Evolutionary conservation across 202 grass and related monocot species (phyloP), one percentile per base, ranked within the genome.

Genomic region (Alloteropsis angusta): DNA sequence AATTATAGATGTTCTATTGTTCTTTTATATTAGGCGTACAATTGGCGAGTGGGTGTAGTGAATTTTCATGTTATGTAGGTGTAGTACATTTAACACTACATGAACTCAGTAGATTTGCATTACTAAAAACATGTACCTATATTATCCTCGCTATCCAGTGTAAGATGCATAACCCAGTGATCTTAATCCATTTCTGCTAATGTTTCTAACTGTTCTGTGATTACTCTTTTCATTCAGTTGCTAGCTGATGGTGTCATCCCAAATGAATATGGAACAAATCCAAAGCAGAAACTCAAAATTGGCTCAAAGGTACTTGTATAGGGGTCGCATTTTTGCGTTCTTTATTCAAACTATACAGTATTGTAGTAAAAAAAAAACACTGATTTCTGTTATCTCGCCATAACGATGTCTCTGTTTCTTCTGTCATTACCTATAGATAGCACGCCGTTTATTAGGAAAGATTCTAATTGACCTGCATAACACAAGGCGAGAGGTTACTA

Each of bases 171-270:
- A 82, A 65, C 67, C 60, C 41, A 61, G 35, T 68, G 9, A 14
- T 58, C 17, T 48, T 56, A 55, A 71, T 65, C 32, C 16, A 69
- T 49, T 72, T 84, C 54, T 60, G 36, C 32, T 54, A 52, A 56
- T 54, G 55, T 75, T 65, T 76, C 38, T 76, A 62, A 75, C 60
- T 63, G 67, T 74, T 82, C 77, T 71, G 7, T 58, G 28, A 30
- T 61, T 83, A 56, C 61, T 80, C 38, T 87, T 87, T 84, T 74
- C 68, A 84, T 88, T 84, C 81, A 94, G 94, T 85, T 88, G 70
- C 89, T 97, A 64, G 94, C 94, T 79, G 95, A 97, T 90, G 87
- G 91, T 74, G 95, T 97, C 43, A 97, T 97, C 87, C 95, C 91
- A 75, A 97, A 97, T 39, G 91, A 97, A 72, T 97, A 94, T 36